Evolutionary conservation across 352 stramenopile species (phyloP), one percentile per base, ranked within the genome.

Genomic region (Globisporangium takayamanum): DNA sequence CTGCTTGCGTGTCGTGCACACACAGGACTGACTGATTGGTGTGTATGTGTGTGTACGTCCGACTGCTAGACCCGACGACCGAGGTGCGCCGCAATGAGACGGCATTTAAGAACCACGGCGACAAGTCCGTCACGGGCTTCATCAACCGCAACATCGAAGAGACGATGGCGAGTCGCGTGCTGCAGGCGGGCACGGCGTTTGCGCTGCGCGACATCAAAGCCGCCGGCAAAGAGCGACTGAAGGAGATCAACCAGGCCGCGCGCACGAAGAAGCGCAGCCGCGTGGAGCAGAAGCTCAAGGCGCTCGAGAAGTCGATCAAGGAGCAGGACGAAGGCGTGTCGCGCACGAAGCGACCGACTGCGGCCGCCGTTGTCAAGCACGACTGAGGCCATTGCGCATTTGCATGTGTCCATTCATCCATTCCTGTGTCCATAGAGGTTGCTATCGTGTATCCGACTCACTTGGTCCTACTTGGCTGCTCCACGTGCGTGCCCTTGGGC

Each of bases 81-180:
- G 84, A 94, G 65, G 78, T 94, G 51, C 84, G 84, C 49, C 84
- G 84, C 46, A 78, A 78, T 57, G 78, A 73, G 55, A 75, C 72
- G 54, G 72, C 70, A 41, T 89, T 92, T 70, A 94, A 94, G 69
- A 76, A 84, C 53, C 62, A 86, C 52, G 84, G 84, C 53, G 76
- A 69, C 64, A 88, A 88, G 61, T 79, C 81, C 3, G 76, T 92
- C 28, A 94, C 84, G 50, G 71, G 77, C 33, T 78, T 92, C 52
- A 94, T 94, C 64, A 90, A 94, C 70, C 77, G 83, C 68, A 94
- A 94, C 70, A 82, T 94, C 51, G 84, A 94, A 60, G 83, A 94
- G 59, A 84, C 91, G 50, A 92, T 94, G 82, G 84, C 84, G 41
- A 88, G 73, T 45, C 84, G 84, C 55, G 84, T 94, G 67, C 62